Percentiles rank a stretch among this genome's conserved stretches.
Evolutionary conservation across 345 rosid species (phyloP).

Genomic region (Camelina sativa): DNA sequence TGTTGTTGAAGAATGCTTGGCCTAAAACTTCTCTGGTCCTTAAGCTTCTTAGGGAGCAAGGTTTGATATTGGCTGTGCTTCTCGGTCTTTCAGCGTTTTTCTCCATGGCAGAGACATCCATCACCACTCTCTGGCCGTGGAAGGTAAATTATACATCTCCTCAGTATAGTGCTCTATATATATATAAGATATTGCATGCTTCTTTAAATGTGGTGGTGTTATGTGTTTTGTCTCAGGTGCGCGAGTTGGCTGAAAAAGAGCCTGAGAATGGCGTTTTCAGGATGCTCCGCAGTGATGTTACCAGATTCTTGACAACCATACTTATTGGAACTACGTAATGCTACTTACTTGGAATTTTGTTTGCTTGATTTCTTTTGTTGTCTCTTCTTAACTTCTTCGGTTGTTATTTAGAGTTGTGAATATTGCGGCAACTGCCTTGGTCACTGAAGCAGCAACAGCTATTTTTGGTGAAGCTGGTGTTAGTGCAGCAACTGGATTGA

Average conservation of each 20-base stretch:
- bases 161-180: too few species aligned
- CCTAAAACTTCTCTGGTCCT: conserved; percentile 68
- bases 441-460: conserved; percentile 88
- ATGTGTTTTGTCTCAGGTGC: conserved; percentile 52
- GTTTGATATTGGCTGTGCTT: conserved; percentile 64
- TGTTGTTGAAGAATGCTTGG: conserved; percentile 63
- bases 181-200: not conserved
- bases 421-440: conserved; percentile 92
- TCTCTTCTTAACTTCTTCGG: conserved; percentile 36
- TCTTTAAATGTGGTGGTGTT: not conserved
- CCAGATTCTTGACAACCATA: conserved; percentile 87
- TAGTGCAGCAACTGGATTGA: conserved; percentile 93
- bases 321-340: conserved; percentile 91
- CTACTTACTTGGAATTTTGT: conserved; percentile 27
- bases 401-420: conserved; percentile 65
- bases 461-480: conserved; percentile 98
- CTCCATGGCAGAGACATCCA: conserved; percentile 91
- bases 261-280: conserved; percentile 81
- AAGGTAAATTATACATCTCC: conserved; percentile 48
- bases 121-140: conserved; percentile 88
- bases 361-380: conserved; percentile 30
- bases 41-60: conserved; percentile 70
- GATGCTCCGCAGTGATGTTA: conserved; percentile 86
- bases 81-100: conserved; percentile 76
- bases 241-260: conserved; percentile 89